Percentiles rank a stretch among this genome's conserved stretches.
Evolutionary conservation across 306 rosid species (phyloP).

Genomic region (Sesbania bispinosa): DNA sequence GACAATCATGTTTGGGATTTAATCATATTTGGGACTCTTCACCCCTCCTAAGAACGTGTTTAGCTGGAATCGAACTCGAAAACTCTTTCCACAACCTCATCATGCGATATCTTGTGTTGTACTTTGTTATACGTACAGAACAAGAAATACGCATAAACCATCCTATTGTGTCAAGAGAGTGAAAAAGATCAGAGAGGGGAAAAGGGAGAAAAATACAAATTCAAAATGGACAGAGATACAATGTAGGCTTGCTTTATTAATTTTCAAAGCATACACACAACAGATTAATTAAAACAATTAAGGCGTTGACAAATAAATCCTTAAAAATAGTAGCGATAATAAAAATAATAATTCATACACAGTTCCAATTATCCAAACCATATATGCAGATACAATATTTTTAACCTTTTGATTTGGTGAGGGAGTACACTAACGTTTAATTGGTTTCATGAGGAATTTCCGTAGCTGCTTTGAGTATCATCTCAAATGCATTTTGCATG

Average conservation of each 20-base stretch:
- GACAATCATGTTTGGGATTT: too few relatives aligned
- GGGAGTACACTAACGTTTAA: not conserved
- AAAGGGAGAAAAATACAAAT: not conserved
- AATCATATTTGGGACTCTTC: too few relatives aligned
- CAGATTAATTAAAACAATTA: not conserved
- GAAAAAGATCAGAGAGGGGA: too few relatives aligned
- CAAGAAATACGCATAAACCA: too few relatives aligned
- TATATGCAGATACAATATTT: not conserved
- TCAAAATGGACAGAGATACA: not conserved
- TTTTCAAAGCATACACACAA: not conserved
- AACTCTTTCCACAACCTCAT: too few relatives aligned
- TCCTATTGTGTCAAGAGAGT: too few relatives aligned
- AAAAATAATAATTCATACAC: not conserved
- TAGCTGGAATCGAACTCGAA: too few relatives aligned
- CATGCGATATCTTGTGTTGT: too few relatives aligned
- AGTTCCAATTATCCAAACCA: not conserved
- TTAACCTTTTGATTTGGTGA: not conserved
- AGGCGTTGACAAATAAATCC: not conserved
- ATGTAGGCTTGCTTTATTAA: not conserved
- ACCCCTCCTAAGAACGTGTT: too few relatives aligned
- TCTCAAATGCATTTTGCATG: constrained; percentile 42
- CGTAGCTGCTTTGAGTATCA: constrained; percentile 32
- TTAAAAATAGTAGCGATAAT: not conserved
- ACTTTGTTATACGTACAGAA: too few relatives aligned
- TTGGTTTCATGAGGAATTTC: not conserved